Base-by-base conservation (phyloP, 2,329 filamentous ascomycete genomes). In the Exutisphaerella laricina region DNA sequence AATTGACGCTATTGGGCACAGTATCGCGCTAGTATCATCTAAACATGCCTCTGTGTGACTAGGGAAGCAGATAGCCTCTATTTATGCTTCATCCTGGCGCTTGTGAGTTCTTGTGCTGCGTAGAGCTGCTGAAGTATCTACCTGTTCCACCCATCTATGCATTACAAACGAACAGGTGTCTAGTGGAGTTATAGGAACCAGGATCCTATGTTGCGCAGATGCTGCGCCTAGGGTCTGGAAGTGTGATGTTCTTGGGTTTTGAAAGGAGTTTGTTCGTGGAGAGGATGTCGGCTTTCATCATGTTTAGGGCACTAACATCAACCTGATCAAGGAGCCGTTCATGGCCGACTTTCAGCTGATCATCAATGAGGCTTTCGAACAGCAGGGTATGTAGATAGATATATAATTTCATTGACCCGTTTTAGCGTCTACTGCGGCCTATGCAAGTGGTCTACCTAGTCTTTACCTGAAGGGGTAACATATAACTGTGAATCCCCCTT, bases 71-170 rank as follows among this genome's bases (percentile, higher is more conserved):
- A 31, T 49, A 58, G 2, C 58, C 63, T 1, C 47, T 65, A 1
- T 65, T 59, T 52, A 57, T 67, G 12, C 43, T 68, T 3, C 66
- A 68, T 41, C 66, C 66, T 0, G 67, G 64, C 4, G 58, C 60
- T 4, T 66, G 66, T 17, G 64, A 69, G 35, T 55, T 68, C 13
- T 56, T 69, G 0, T 61, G 66, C 36, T 70, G 67, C 49, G 42
- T 69, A 9, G 55, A 55, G 13, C 52, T 69, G 1, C 59, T 65
- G 8, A 46, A 62, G 26, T 58, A 70, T 41, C 33, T 76, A 18
- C 42, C 50, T 18, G 62, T 62, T 54, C 59, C 74, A 5, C 69
- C 72, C 1, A 46, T 78, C 14, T 71, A 72, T 50, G 72, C 70
- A 53, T 54, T 14, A 48, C 46, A 9, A 28, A 34, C 14, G 30